Base-by-base conservation (phyloP, 805 yeast species). In the Ogataea saltuana region DNA sequence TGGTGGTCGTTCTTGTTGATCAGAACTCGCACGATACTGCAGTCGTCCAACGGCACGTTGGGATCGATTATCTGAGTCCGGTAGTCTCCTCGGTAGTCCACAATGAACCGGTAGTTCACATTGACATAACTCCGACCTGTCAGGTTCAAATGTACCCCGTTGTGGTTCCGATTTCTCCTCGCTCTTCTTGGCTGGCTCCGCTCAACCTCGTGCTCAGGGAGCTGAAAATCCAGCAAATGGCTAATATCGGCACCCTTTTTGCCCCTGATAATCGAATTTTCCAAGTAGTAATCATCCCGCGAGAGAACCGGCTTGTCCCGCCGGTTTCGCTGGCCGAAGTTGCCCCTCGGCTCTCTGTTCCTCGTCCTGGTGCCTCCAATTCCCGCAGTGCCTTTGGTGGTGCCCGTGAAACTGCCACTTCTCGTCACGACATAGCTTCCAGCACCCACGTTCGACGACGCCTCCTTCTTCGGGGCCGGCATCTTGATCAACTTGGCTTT, bases 71-170 rank as follows among this genome's bases (percentile, higher is more conserved):
- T 67, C 58, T 86, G 91, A 8, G 76, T 67, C 19, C 67, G 59
- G 56, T 79, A 84, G 33, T 75, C 75, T 29, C 74, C 70, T 30
- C 80, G 60, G 38, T 76, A 71, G 53, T 87, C 85, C n/a, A 91
- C 85, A 15, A 91, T 76, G 55, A 93, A 85, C 53, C 88, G 78
- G 60, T 84, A 90, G 60, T 85, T 84, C 16, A 89, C 91, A 59
- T 91, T 93, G 45, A 88, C 83, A 52, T 80, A 85, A 3, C 77
- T 69, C 65, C 81, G 76, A 0, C 91, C 91, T 4, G 72, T 72
- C 13, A 85, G 61, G 46, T 75, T 78, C 6, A 80, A 61, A 40
- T 60, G 66, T 12, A 51, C 50, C 2, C 63, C 63, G 15, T 63
- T 68, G 4, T 59, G 54, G 8, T 61, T 53, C 25, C 57, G 49